Evolutionary conservation across 2,329 filamentous ascomycete genomes (phyloP).

Genomic region (Trichoderma sp.): DNA sequence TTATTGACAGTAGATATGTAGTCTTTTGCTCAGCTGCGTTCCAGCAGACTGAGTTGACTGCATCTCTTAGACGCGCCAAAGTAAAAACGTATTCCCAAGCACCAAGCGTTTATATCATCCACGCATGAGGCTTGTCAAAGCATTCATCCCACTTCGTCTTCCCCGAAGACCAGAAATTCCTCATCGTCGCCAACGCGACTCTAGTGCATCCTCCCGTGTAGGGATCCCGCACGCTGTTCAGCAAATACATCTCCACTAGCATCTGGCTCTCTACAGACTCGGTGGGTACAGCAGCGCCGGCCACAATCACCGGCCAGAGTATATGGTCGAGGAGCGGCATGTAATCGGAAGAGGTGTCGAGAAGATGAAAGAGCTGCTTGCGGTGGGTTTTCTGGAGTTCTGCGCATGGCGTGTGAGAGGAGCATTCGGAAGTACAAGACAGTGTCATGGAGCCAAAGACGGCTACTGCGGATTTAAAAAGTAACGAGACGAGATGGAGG

Average conservation of each 20-base stretch:
- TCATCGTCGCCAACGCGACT: slow-evolving; percentile 12
- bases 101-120: slow-evolving; percentile 10
- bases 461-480: slow-evolving; percentile 26
- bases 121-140: slow-evolving; percentile 25
- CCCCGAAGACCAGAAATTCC: slow-evolving; percentile 25
- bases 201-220: slow-evolving; percentile 10
- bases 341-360: slow-evolving; percentile 1
- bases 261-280: not conserved
- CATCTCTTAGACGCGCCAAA: not conserved
- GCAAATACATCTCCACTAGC: slow-evolving; percentile 16
- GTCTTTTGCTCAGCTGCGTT: not conserved
- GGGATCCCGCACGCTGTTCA: slow-evolving; percentile 17
- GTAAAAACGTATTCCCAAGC: not conserved
- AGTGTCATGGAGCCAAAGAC: slow-evolving; percentile 12
- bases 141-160: slow-evolving; percentile 28
- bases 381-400: not conserved
- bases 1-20: not conserved
- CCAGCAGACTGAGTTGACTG: not conserved
- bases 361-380: slow-evolving; percentile 17
- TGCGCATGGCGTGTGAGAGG: not conserved
- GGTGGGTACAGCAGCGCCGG: slow-evolving; percentile 11
- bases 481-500: slow-evolving; percentile 4
- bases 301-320: slow-evolving; percentile 26
- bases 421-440: not conserved
- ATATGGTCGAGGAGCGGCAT: slow-evolving; percentile 14